Evolutionary conservation across 208 protist species (phyloP).

Genomic region (Leishmania gerbilli): DNA sequence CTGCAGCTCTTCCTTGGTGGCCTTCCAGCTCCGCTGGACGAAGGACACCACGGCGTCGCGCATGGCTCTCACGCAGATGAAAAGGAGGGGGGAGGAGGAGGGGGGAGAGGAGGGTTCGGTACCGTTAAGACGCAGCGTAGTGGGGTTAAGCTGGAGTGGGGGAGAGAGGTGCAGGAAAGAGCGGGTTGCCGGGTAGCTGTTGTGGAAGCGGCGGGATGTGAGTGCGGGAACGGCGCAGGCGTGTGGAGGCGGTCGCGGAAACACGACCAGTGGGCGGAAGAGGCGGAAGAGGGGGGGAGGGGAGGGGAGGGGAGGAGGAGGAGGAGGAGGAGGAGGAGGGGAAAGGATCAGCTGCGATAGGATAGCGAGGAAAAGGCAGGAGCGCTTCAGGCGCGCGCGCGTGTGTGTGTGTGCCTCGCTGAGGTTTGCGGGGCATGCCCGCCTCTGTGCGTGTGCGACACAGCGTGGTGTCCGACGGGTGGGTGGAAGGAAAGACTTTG

Average conservation of each 20-base stretch:
- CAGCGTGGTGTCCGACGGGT: neutral
- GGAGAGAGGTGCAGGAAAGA: neutral
- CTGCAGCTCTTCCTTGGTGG: conserved; percentile 34
- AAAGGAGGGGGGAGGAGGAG: neutral
- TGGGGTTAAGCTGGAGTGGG: neutral
- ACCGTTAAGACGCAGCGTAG: neutral
- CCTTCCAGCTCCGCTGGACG: conserved; percentile 7
- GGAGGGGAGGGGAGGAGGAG: neutral
- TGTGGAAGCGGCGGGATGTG: neutral
- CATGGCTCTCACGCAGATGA: neutral
- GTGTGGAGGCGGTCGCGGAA: too few species aligned
- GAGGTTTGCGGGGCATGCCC: neutral
- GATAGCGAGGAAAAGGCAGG: neutral
- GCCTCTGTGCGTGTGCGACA: neutral
- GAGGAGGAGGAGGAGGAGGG: neutral
- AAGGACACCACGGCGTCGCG: conserved; percentile 6
- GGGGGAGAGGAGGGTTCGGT: too few species aligned
- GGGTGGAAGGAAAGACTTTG: neutral
- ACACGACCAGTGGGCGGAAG: too few species aligned
- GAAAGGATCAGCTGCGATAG: neutral
- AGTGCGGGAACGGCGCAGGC: neutral
- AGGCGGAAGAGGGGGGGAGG: too few species aligned
- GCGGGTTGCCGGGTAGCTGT: neutral
- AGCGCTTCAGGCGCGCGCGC: too few species aligned
- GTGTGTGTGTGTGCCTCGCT: too few species aligned